Percentiles rank a stretch among this genome's conserved stretches.
Evolutionary conservation across 345 rosid species (phyloP).

Genomic region (Microcos paniculata): DNA sequence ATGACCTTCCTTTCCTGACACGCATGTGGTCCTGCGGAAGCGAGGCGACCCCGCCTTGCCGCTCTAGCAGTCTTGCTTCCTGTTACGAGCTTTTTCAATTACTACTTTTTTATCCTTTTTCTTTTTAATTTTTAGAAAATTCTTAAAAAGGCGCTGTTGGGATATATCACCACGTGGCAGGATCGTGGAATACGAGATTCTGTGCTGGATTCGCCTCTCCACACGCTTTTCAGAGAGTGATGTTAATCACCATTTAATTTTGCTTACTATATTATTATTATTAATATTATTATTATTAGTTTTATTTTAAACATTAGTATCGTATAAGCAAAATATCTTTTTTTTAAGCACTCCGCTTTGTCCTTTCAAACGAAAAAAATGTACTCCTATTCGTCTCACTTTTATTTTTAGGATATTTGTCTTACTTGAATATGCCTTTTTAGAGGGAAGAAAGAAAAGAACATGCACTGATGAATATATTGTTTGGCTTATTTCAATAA

Average conservation of each 20-base stretch:
- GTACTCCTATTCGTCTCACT: no score
- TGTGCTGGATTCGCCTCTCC: constrained; percentile 10
- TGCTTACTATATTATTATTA: background rate
- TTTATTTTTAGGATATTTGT: no score
- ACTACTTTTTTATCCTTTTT: background rate
- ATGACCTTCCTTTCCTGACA: constrained; percentile 50
- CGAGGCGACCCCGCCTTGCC: constrained; percentile 6
- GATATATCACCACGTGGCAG: constrained; percentile 43
- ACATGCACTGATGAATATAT: no score
- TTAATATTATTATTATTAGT: background rate
- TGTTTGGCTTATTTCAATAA: no score
- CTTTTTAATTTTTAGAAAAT: background rate
- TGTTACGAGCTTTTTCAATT: background rate
- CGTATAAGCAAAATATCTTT: no score
- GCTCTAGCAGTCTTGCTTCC: constrained; percentile 5
- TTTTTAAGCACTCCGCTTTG: no score
- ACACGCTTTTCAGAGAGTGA: constrained; percentile 17
- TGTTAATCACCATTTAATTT: background rate
- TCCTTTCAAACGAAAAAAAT: no score
- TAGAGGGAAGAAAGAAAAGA: no score
- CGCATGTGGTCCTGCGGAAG: constrained; percentile 65
- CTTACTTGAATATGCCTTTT: no score
- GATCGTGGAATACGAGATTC: constrained; percentile 42
- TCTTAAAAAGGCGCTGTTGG: background rate
- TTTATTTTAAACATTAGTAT: no score